Evolutionary conservation across 805 yeast genomes (phyloP).

Genomic region (Candida orba): DNA sequence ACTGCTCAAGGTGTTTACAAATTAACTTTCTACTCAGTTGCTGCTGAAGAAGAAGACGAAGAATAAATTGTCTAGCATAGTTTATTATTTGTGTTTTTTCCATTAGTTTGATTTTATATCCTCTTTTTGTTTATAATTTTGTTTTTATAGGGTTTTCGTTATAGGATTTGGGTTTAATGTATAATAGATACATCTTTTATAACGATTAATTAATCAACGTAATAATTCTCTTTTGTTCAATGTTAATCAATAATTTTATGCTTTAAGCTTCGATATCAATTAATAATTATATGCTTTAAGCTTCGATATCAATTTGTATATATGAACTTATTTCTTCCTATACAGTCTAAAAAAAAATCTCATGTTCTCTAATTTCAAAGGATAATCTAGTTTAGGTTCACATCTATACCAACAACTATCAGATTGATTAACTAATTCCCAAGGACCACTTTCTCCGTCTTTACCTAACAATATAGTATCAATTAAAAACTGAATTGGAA

Average conservation of each 20-base stretch:
- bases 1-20: conserved; percentile 92
- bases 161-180: conserved; percentile 13
- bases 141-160: conserved; percentile 14
- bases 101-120: neutral
- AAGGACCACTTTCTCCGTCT: conserved; percentile 39
- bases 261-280: too few species aligned
- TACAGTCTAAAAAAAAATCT: conserved; percentile 76
- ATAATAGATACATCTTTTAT: conserved; percentile 14
- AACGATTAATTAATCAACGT: conserved; percentile 2
- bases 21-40: conserved; percentile 98
- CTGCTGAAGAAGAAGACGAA: conserved; percentile 93
- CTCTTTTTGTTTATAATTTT: conserved; percentile 10
- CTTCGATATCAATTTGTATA: too few species aligned
- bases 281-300: too few species aligned
- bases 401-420: conserved; percentile 82
- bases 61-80: conserved; percentile 50
- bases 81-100: neutral
- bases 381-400: conserved; percentile 45
- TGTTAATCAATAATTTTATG: too few species aligned
- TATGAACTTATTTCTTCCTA: conserved; percentile 35
- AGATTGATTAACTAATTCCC: conserved; percentile 58
- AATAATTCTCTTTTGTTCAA: neutral
- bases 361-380: conserved; percentile 77
- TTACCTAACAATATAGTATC: conserved; percentile 64
- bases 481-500: conserved; percentile 76